Conservation (phyloP, 768 basidiomycete genomes). For the Amanita rubescens region DNA sequence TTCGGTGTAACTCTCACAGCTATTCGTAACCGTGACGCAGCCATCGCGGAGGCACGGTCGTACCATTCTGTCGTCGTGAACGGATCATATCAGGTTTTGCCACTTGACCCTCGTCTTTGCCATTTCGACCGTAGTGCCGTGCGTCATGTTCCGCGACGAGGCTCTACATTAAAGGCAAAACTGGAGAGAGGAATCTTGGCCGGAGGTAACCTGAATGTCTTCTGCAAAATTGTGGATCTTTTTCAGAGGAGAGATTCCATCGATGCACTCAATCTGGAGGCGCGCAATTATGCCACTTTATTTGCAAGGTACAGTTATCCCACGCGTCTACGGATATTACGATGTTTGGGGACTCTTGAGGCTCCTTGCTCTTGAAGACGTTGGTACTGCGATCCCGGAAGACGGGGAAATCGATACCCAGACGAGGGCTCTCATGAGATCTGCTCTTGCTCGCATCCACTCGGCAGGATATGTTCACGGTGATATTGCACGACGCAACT, state of each 20-base stretch:
- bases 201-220: not conserved
- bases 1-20: slow-evolving; percentile 4
- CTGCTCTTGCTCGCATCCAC: no score
- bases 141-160: slow-evolving; percentile 2
- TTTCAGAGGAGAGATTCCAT: no score
- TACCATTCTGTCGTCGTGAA: slow-evolving; percentile 1
- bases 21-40: no score
- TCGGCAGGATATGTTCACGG: no score
- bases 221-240: slow-evolving; percentile 10
- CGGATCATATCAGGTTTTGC: no score
- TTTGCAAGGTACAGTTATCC: slow-evolving; percentile 5
- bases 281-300: slow-evolving; percentile 8
- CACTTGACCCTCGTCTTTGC: no score
- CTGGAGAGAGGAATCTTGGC: slow-evolving; percentile 3
- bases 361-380: no score
- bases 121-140: slow-evolving; percentile 7
- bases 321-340: slow-evolving; percentile 5
- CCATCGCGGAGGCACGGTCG: slow-evolving; percentile 1
- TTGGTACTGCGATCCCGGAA: no score
- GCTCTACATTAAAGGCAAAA: no score
- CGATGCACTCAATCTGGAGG: slow-evolving; percentile 6
- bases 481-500: no score
- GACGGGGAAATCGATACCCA: not conserved
- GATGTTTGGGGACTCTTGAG: no score
- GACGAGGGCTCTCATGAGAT: slow-evolving; percentile 7